These are phyloP conservation scores for Cucumis melo DNA, from an alignment of 306 rosid genomes.

Conservation along the genomic window DNA sequence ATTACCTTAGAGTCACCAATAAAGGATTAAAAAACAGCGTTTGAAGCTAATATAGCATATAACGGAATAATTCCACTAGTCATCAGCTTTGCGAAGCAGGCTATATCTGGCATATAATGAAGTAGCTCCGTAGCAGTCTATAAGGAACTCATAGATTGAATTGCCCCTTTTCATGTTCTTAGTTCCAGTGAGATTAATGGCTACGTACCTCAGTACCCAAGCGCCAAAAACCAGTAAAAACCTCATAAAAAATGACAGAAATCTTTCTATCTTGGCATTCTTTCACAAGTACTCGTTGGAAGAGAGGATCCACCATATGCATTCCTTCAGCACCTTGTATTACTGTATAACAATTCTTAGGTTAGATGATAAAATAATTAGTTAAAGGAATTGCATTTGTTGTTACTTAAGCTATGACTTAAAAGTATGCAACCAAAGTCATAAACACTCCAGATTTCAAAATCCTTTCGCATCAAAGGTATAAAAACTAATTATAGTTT, in stretches of 20 bases:
- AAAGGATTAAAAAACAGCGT: conserved; percentile 68
- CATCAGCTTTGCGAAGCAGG: conserved; percentile 86
- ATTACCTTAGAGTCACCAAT: conserved; percentile 84
- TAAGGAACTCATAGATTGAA: conserved; percentile 3
- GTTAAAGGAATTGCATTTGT: background rate
- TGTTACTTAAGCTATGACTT: background rate
- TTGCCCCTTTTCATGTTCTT: background rate
- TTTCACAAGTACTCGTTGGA: conserved; percentile 80
- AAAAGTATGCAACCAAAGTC: background rate
- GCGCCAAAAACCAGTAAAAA: conserved; percentile 98
- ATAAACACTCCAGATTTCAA: background rate
- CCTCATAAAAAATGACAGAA: conserved; percentile 82
- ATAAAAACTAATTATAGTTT: background rate
- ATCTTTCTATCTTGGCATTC: conserved; percentile 57
- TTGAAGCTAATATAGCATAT: conserved; percentile 73
- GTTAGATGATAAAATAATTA: background rate
- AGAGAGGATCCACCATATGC: conserved; percentile 96
- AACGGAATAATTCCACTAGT: conserved; percentile 84
- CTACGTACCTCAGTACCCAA: conserved; percentile 72
- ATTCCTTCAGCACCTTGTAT: conserved; percentile 93
- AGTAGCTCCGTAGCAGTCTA: conserved; percentile 72
- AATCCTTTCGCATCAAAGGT: background rate
- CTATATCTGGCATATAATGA: conserved; percentile 78
- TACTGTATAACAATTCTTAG: conserved; percentile 36
- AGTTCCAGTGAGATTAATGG: background rate